Evolutionary conservation across 306 rosid species (phyloP).

Genomic region (Vigna unguiculata): DNA sequence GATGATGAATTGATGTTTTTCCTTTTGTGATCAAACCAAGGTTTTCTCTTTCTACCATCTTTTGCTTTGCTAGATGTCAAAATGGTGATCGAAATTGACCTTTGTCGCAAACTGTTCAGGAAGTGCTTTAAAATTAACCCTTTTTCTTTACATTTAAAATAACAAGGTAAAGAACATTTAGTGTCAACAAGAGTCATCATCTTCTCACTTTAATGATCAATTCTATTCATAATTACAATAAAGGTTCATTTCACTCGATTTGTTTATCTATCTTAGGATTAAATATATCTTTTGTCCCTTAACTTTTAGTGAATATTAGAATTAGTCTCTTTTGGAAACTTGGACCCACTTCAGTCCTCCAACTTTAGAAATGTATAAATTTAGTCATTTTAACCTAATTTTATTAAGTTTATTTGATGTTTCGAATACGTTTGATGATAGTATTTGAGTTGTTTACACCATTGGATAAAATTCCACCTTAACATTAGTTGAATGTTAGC

Average conservation of each 20-base stretch:
- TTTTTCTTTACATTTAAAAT: background rate
- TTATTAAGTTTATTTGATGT: no score
- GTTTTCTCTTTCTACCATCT: constrained; percentile 15
- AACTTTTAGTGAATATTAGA: no score
- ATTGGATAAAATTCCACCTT: no score
- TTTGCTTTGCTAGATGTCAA: constrained; percentile 27
- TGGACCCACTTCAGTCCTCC: no score
- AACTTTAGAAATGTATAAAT: no score
- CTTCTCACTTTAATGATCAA: constrained; percentile 5
- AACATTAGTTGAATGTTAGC: no score
- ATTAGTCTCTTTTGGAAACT: no score
- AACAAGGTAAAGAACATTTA: background rate
- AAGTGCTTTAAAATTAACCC: background rate
- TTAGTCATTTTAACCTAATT: no score
- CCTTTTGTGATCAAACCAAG: constrained; percentile 31
- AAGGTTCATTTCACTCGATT: background rate
- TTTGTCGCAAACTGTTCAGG: background rate
- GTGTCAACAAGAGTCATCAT: background rate
- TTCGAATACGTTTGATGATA: no score
- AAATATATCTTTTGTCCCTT: no score
- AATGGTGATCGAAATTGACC: background rate
- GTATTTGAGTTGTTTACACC: no score
- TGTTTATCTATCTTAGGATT: background rate
- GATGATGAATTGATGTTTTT: constrained; percentile 16
- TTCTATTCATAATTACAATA: background rate